A percentile compares a stretch with the other conserved stretches of the same genome.
phyloP scores from a whole-genome alignment of 2,329 filamentous ascomycete genomes.

The Botrytis elliptica region DNA sequence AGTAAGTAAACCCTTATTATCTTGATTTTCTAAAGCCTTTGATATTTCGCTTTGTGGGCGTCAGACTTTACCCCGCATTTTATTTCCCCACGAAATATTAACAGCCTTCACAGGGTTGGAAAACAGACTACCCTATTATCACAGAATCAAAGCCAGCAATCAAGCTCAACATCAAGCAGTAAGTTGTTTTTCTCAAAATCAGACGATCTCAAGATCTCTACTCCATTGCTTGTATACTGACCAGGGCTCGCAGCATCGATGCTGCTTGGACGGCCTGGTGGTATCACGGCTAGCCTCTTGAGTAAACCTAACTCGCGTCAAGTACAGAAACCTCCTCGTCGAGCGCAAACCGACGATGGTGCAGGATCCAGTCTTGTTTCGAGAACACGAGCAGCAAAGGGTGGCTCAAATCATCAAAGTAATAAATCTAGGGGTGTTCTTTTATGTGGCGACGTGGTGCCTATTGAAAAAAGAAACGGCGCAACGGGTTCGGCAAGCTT shows the following conservation, averaged over 20 bases:
- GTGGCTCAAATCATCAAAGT: constrained; percentile 56
- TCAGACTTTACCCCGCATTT: neutral
- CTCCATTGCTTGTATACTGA: constrained; percentile 15
- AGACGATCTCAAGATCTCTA: neutral
- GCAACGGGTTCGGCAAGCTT: constrained; percentile 88
- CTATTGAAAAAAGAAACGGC: constrained; percentile 94
- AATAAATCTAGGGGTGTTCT: constrained; percentile 84
- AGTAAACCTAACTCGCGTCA: constrained; percentile 67
- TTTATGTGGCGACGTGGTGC: constrained; percentile 95
- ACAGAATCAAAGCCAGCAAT: constrained; percentile 33
- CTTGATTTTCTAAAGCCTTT: neutral
- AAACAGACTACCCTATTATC: constrained; percentile 29
- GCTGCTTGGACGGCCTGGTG: constrained; percentile 67
- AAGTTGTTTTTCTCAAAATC: neutral
- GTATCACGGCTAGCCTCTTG: constrained; percentile 80
- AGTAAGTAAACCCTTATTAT: constrained; percentile 8
- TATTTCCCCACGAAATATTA: neutral
- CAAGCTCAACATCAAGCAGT: constrained; percentile 37
- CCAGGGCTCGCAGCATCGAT: constrained; percentile 45
- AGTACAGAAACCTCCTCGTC: constrained; percentile 47
- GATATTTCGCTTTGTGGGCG: neutral
- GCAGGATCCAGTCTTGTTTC: constrained; percentile 47
- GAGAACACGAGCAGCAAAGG: constrained; percentile 49
- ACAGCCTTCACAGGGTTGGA: constrained; percentile 24
- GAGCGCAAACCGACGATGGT: constrained; percentile 65